Conservation (phyloP, 345 rosid species). For the Trapa incisa region DNA sequence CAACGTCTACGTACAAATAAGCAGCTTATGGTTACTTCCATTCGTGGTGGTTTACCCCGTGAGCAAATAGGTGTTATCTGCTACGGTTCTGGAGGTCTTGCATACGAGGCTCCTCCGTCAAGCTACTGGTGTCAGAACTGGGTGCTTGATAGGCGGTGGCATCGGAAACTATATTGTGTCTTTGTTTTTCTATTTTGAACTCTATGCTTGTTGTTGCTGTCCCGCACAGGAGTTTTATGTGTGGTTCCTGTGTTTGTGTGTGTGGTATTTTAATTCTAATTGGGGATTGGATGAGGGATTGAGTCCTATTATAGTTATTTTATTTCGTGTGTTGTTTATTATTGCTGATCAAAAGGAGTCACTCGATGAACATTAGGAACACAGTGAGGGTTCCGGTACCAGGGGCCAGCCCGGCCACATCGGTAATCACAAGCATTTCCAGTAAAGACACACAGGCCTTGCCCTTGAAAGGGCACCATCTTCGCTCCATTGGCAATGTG, state of each 20-base stretch:
- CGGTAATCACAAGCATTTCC: slow-evolving; percentile 89
- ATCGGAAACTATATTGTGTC: no score
- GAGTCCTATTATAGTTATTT: no score
- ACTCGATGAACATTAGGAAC: slow-evolving; percentile 11
- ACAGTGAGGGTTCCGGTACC: slow-evolving; percentile 88
- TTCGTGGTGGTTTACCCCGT: neutral
- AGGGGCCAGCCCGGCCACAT: slow-evolving; percentile 73
- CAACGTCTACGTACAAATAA: neutral
- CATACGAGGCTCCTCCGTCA: neutral
- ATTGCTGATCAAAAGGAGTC: no score
- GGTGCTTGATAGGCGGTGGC: slow-evolving; percentile 6
- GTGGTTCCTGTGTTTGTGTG: no score
- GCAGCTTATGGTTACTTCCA: neutral
- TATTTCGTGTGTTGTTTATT: no score
- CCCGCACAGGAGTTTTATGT: no score
- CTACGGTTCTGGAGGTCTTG: neutral
- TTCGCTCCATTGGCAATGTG: slow-evolving; percentile 60
- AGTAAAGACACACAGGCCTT: slow-evolving; percentile 80
- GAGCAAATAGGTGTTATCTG: neutral
- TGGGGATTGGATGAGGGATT: no score
- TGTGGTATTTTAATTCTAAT: no score
- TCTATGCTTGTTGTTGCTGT: no score
- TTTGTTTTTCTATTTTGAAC: no score
- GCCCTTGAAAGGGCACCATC: slow-evolving; percentile 98
- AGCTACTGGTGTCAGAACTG: slow-evolving; percentile 4